Conservation (phyloP, 129 eudicot species). For the Helichrysum umbraculigerum region DNA sequence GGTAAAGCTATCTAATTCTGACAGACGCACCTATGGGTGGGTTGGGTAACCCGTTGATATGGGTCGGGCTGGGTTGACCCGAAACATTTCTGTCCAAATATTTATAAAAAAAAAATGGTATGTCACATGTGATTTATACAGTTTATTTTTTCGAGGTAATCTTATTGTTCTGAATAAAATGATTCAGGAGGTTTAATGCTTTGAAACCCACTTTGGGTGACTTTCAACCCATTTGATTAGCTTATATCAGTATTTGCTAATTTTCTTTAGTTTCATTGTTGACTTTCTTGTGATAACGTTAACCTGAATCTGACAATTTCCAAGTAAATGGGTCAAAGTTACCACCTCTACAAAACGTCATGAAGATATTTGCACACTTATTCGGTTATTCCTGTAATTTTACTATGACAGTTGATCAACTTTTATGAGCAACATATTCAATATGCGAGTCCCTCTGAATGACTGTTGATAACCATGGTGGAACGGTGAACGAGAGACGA, state of each 20-base stretch:
- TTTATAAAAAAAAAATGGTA: neutral
- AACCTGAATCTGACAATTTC: neutral
- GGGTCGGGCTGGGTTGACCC: neutral
- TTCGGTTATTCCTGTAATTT: neutral
- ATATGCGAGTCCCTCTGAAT: conserved; percentile 42
- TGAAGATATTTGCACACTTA: neutral
- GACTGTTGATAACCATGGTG: conserved; percentile 8
- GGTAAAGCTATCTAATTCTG: conserved; percentile 39
- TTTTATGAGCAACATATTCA: conserved; percentile 75
- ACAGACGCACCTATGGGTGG: neutral
- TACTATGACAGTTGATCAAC: conserved; percentile 62
- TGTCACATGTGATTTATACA: neutral
- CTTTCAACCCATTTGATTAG: neutral
- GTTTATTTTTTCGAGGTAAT: neutral
- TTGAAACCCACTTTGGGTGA: conserved; percentile 2
- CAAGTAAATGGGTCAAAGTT: neutral
- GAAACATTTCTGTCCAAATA: neutral
- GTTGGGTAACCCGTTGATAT: neutral
- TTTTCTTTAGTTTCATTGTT: neutral
- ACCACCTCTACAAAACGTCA: neutral
- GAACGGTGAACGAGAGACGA: neutral
- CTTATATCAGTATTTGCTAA: too few species aligned
- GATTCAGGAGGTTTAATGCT: neutral
- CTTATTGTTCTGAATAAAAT: neutral
- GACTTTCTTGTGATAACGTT: neutral